These are phyloP conservation scores for Anisodus acutangulus DNA, from an alignment of 257 asterid species.

Conservation along the genomic window DNA sequence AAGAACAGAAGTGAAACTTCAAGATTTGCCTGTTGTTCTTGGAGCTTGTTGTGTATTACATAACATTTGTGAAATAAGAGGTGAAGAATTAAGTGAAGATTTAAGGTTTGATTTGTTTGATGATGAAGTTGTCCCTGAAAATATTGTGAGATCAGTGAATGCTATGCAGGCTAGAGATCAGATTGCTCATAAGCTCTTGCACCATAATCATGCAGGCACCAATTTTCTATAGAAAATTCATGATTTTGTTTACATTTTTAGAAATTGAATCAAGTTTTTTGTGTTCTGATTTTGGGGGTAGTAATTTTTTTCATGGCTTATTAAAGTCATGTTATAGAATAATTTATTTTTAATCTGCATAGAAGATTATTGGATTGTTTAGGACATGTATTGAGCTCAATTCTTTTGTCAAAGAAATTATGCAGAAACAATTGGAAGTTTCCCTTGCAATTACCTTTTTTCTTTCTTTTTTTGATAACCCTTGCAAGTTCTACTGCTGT, in stretches of 20 bases:
- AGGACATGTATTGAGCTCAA: not conserved
- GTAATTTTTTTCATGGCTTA: conserved; percentile 1
- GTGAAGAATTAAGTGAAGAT: conserved; percentile 60
- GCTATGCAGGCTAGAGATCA: conserved; percentile 65
- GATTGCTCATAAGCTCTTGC: conserved; percentile 79
- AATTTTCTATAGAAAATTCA: conserved; percentile 32
- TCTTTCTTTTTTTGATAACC: no score
- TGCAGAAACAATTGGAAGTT: not conserved
- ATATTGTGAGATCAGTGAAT: conserved; percentile 45
- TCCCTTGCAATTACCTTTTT: not conserved
- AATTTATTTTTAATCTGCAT: not conserved
- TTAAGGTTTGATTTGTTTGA: conserved; percentile 64
- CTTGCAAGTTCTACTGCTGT: no score
- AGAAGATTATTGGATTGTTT: not conserved
- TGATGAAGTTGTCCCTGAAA: conserved; percentile 58
- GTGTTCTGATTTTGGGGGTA: not conserved
- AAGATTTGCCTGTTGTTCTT: conserved; percentile 77
- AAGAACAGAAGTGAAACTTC: conserved; percentile 86
- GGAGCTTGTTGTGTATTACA: conserved; percentile 88
- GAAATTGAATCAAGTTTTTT: not conserved
- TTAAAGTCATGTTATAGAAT: conserved; percentile 16
- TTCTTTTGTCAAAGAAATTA: not conserved
- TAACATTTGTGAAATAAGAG: conserved; percentile 73
- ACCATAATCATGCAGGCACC: conserved; percentile 61
- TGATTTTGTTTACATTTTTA: conserved; percentile 5